Base-by-base conservation (phyloP, 345 rosid species). In the Eutrema heterophyllum region DNA sequence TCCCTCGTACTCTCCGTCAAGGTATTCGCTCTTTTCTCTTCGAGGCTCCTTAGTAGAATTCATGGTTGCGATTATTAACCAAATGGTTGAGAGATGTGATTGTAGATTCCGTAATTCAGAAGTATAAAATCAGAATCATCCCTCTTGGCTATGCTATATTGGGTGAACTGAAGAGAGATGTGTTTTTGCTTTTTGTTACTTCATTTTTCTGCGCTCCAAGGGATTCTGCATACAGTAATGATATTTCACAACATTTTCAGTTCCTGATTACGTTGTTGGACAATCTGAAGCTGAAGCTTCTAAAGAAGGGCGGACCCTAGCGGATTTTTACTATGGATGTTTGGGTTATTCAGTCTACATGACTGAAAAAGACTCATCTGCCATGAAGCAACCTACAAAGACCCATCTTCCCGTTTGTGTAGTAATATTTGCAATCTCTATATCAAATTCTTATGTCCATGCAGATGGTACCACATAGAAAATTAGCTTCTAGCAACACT, bases 291-390 rank as follows among this genome's bases (percentile, higher is more conserved):
- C 57, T 54, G 82, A 78, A 78, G 84, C 83, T 70, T 77, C 83
- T 10, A 77, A 76, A 79, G 85, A 85, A 12, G 82, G 84, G 6
- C 43, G 80, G 33, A 26, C 70, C 18, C 66, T 82, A 60, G 12
- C 66, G 9, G 86, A 83, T 58, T 87, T 87, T 78, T 82, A 84
- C 60, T 89, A 87, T 77, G 88, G 78, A 30, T 89, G 96, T 79
- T 82, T 83, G 73, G 96, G 92, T 5, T 84, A 84, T 73, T 87
- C 90, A 7, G 83, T 82, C 24, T 81, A 77, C 65, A 46, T 71
- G 73, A 83, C 73, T 61, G 73, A 71, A 2, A 81, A 80, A 39
- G 82, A 83, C 44, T 79, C 41, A 5, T 61, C 86, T 15, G 49
- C 78, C 18, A 78, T 79, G 35, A 79, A 86, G 66, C 83, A 63